Conservation (phyloP, 768 basidiomycete species). For the Rhizopogon vulgaris region DNA sequence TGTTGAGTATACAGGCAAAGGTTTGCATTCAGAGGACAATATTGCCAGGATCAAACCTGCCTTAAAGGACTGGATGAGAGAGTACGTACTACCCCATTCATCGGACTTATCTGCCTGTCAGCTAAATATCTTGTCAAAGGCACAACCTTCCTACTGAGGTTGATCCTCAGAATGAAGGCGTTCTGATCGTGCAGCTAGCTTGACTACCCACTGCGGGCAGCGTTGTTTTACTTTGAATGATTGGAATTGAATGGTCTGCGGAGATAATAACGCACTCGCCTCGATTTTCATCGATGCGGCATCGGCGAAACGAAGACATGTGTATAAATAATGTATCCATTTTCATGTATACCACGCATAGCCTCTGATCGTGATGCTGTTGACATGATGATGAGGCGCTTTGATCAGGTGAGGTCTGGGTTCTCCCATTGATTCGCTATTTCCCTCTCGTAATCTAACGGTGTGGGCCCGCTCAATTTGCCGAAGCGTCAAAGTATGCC, state of each 20-base stretch:
- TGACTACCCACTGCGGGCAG: constrained; percentile 3
- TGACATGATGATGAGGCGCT: neutral
- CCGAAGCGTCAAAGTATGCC: too few relatives aligned
- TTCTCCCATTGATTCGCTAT: neutral
- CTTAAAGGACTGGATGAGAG: constrained; percentile 79
- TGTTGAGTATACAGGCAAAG: constrained; percentile 52
- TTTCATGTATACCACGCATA: neutral
- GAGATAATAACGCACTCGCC: neutral
- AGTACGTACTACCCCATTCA: constrained; percentile 37
- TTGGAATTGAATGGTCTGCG: neutral
- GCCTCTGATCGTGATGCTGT: neutral
- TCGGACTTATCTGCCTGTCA: neutral
- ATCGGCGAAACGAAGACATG: neutral
- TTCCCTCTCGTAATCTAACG: too few relatives aligned
- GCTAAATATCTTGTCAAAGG: constrained; percentile 31
- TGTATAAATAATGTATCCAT: neutral
- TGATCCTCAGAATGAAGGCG: constrained; percentile 79
- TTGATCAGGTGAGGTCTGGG: neutral
- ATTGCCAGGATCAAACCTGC: constrained; percentile 89
- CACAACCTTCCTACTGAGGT: constrained; percentile 65
- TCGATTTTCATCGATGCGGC: neutral
- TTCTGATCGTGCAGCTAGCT: constrained; percentile 61
- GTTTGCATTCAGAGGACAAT: constrained; percentile 72
- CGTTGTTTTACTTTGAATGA: neutral
- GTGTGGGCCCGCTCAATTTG: too few relatives aligned